A percentile compares a stretch with the other conserved stretches of the same genome.
Conservation (phyloP, 768 basidiomycete species). For the Tubosaeta sp. region DNA sequence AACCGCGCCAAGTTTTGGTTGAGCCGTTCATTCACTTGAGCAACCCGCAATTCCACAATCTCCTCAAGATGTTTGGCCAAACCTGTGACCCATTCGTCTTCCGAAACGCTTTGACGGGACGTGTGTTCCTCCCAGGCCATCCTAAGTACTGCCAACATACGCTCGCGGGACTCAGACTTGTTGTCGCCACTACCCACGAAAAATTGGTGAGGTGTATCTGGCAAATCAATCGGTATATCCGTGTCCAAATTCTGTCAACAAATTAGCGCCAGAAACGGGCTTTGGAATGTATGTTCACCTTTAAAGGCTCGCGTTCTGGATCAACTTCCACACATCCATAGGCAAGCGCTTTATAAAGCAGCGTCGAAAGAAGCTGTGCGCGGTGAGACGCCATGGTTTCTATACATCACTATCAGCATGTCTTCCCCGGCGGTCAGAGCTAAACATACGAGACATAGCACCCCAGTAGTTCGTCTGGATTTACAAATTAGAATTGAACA, state of each 20-base stretch:
- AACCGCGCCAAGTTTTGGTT: too few species aligned
- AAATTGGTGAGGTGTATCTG: slow-evolving; percentile 36
- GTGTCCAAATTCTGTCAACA: slow-evolving; percentile 51
- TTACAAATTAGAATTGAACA: background rate
- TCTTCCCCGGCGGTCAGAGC: too few species aligned
- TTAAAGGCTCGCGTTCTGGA: slow-evolving; percentile 47
- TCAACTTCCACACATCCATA: slow-evolving; percentile 44
- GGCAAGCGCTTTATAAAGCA: background rate
- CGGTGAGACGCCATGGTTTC: slow-evolving; percentile 49
- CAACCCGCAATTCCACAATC: slow-evolving; percentile 40
- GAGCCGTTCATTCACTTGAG: background rate
- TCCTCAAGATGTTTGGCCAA: slow-evolving; percentile 37
- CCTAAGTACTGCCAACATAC: slow-evolving; percentile 10
- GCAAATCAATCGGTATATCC: slow-evolving; percentile 34
- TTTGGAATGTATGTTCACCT: slow-evolving; percentile 31
- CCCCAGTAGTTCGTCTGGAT: slow-evolving; percentile 61
- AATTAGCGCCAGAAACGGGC: background rate
- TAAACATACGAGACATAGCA: slow-evolving; percentile 50
- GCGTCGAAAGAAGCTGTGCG: slow-evolving; percentile 26
- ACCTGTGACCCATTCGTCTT: slow-evolving; percentile 36
- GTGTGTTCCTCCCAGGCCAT: slow-evolving; percentile 14
- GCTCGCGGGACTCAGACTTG: slow-evolving; percentile 17
- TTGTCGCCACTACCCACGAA: slow-evolving; percentile 25
- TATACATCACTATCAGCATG: slow-evolving; percentile 13
- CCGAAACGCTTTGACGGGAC: slow-evolving; percentile 17